A percentile compares a stretch with the other conserved stretches of the same genome.
phyloP scores from a whole-genome alignment of 2,329 filamentous ascomycete species.

The Chrysoporthe cubensis region DNA sequence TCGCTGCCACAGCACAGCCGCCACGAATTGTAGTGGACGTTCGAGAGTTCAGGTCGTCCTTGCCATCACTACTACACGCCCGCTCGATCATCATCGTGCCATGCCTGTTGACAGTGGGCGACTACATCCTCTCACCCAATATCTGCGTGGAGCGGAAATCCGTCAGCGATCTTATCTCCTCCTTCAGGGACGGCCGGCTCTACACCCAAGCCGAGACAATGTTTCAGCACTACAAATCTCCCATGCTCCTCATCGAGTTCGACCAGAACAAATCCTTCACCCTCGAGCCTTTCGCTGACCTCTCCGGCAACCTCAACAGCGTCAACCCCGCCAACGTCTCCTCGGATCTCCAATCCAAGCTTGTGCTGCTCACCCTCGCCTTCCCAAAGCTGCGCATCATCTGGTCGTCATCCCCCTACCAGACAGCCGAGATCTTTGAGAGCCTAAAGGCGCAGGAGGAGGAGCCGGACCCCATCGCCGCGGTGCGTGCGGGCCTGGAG shows the following conservation, averaged over 20 bases:
- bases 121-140: constrained; percentile 89
- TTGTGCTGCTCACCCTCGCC: constrained; percentile 88
- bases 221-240: constrained; percentile 87
- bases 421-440: constrained; percentile 96
- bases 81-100: constrained; percentile 87
- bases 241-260: constrained; percentile 96
- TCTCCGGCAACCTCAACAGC: constrained; percentile 64
- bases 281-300: constrained; percentile 77
- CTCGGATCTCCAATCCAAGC: constrained; percentile 85
- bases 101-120: constrained; percentile 94
- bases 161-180: constrained; percentile 86
- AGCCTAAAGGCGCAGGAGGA: constrained; percentile 86
- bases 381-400: constrained; percentile 90
- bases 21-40: constrained; percentile 94
- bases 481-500: constrained; percentile 81
- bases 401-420: constrained; percentile 91
- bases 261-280: constrained; percentile 98
- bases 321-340: constrained; percentile 61
- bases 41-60: constrained; percentile 90
- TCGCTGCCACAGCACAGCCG: constrained; percentile 81
- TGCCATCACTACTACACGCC: constrained; percentile 89
- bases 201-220: constrained; percentile 93
- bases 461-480: constrained; percentile 88
- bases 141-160: constrained; percentile 97
- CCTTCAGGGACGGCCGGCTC: constrained; percentile 87